Conservation (phyloP, 2,329 filamentous ascomycete species). For the Furcasterigmium furcatum region DNA sequence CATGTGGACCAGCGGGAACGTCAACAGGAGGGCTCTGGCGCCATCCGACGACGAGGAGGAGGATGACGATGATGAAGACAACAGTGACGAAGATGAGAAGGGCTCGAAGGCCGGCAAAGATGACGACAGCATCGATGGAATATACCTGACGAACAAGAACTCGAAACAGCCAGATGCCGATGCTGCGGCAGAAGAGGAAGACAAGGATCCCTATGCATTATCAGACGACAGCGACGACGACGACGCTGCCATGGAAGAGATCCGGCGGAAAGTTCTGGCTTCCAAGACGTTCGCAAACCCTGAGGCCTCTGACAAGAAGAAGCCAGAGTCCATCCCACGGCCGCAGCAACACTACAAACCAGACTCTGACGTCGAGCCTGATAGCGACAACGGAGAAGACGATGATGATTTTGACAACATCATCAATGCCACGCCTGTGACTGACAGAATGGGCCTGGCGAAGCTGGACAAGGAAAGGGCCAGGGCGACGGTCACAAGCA, state of each 20-base stretch:
- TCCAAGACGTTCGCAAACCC: slow-evolving; percentile 82
- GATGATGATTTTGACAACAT: slow-evolving; percentile 91
- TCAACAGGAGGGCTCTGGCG: slow-evolving; percentile 61
- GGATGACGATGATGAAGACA: slow-evolving; percentile 44
- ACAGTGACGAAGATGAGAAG: slow-evolving; percentile 35
- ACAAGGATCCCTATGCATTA: slow-evolving; percentile 68
- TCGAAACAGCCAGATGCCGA: slow-evolving; percentile 21
- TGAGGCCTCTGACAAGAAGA: slow-evolving; percentile 43
- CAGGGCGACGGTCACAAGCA: slow-evolving; percentile 42
- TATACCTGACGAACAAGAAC: slow-evolving; percentile 57
- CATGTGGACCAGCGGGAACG: slow-evolving; percentile 88
- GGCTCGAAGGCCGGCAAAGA: slow-evolving; percentile 26
- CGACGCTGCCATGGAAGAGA: slow-evolving; percentile 83
- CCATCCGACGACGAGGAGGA: slow-evolving; percentile 49
- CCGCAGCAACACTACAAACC: slow-evolving; percentile 50
- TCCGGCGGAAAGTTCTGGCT: slow-evolving; percentile 83
- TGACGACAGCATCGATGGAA: slow-evolving; percentile 49
- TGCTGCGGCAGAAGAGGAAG: slow-evolving; percentile 41
- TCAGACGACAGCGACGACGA: slow-evolving; percentile 83
- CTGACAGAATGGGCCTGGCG: slow-evolving; percentile 71
- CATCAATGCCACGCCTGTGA: slow-evolving; percentile 86
- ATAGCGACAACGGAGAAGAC: slow-evolving; percentile 63
- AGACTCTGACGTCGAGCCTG: slow-evolving; percentile 67
- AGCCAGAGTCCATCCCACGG: slow-evolving; percentile 60
- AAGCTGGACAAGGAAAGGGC: slow-evolving; percentile 55